These are phyloP conservation scores for Trichosanthes cucumerina DNA, from an alignment of 306 rosid species.

Conservation along the genomic window DNA sequence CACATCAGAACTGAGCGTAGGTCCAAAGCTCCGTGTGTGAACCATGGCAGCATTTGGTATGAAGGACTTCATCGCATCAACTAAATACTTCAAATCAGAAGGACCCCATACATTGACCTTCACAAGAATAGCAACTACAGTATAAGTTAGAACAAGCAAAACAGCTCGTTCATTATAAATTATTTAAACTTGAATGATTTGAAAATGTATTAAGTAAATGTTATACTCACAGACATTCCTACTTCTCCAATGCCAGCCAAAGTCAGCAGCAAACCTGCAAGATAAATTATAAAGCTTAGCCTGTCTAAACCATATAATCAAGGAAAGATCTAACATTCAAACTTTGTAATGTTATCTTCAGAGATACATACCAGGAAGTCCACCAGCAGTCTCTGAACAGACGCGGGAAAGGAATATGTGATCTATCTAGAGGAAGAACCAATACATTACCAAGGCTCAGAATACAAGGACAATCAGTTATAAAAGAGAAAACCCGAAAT, in stretches of 20 bases:
- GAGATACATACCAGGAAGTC: slow-evolving; percentile 69
- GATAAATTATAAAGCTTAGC: slow-evolving; percentile 10
- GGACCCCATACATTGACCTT: slow-evolving; percentile 89
- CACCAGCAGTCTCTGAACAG: slow-evolving; percentile 91
- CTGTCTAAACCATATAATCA: neutral
- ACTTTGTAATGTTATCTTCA: neutral
- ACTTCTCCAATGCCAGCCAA: slow-evolving; percentile 92
- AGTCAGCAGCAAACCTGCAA: slow-evolving; percentile 76
- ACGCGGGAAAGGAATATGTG: slow-evolving; percentile 91
- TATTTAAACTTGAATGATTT: neutral
- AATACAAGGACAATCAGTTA: slow-evolving; percentile 4
- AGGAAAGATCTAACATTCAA: neutral
- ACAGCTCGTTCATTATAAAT: neutral
- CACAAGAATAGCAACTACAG: slow-evolving; percentile 17
- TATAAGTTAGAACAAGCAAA: slow-evolving; percentile 1
- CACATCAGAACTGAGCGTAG: slow-evolving; percentile 21
- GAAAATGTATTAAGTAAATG: neutral
- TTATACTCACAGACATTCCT: slow-evolving; percentile 71
- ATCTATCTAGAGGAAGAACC: slow-evolving; percentile 52
- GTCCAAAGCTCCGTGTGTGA: slow-evolving; percentile 85
- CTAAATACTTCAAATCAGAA: slow-evolving; percentile 71
- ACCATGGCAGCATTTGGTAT: slow-evolving; percentile 92
- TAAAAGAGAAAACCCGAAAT: neutral
- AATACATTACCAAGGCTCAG: slow-evolving; percentile 4
- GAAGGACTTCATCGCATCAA: slow-evolving; percentile 80